Evolutionary conservation across 768 basidiomycete genomes (phyloP).

Genomic region (Cystobasidium tubakii): DNA sequence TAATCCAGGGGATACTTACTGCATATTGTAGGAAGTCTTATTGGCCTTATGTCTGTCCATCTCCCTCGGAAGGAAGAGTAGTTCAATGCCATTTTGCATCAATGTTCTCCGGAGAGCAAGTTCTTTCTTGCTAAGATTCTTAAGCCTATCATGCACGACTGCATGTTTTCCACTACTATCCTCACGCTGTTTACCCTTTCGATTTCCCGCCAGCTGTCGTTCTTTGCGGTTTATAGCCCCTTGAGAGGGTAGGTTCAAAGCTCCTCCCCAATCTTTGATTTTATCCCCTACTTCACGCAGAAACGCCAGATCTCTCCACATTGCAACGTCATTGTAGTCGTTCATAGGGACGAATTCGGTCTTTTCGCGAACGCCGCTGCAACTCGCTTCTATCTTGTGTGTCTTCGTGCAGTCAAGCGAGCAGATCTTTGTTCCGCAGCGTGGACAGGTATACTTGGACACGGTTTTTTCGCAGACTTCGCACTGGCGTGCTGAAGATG

Average conservation of each 20-base stretch:
- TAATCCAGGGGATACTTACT: constrained; percentile 3
- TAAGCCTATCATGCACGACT: constrained; percentile 9
- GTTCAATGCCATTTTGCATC: constrained; percentile 8
- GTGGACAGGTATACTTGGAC: constrained; percentile 30
- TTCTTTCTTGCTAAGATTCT: constrained; percentile 9
- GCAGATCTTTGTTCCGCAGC: constrained; percentile 5
- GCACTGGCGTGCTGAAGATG: background rate
- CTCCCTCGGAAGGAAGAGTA: constrained; percentile 13
- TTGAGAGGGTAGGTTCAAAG: background rate
- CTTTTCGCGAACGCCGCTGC: background rate
- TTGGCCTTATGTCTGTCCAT: constrained; percentile 18
- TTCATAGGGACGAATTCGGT: background rate
- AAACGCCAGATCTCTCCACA: constrained; percentile 24
- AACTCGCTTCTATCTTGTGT: constrained; percentile 11
- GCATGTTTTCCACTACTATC: background rate
- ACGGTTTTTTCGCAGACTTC: background rate
- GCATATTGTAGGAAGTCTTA: background rate
- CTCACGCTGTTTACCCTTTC: constrained; percentile 16
- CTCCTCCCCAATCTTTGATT: background rate
- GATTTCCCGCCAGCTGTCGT: background rate
- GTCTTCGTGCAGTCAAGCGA: constrained; percentile 23
- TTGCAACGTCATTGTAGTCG: constrained; percentile 15
- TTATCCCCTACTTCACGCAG: constrained; percentile 28
- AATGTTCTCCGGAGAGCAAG: background rate
- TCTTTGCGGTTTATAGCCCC: background rate